Conservation (phyloP, 129 eudicot species). For the sunflower (Helianthus annuus) region DNA sequence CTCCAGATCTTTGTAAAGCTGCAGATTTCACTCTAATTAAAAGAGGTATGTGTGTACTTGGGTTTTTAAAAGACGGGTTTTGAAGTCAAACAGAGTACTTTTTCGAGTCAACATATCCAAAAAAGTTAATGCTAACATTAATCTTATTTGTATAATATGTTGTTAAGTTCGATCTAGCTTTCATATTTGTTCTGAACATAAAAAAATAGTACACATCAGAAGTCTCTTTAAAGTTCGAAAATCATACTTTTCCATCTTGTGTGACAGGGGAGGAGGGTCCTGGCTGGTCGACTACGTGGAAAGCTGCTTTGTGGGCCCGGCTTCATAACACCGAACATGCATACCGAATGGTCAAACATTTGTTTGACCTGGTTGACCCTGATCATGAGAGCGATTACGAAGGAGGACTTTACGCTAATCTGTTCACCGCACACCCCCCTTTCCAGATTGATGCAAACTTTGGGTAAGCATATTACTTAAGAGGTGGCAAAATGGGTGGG, state of each 20-base stretch:
- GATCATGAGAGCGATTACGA: slow-evolving; percentile 60
- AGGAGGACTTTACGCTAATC: slow-evolving; percentile 88
- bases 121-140: background rate
- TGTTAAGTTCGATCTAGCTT: slow-evolving; percentile 8
- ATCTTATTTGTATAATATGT: background rate
- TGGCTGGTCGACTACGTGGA: slow-evolving; percentile 98
- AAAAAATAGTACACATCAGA: background rate
- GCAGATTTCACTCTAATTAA: slow-evolving; percentile 55
- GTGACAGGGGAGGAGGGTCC: slow-evolving; percentile 86
- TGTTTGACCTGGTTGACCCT: slow-evolving; percentile 83
- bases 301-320: slow-evolving; percentile 85
- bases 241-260: background rate
- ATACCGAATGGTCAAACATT: slow-evolving; percentile 81
- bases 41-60: slow-evolving; percentile 50
- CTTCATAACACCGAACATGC: slow-evolving; percentile 75
- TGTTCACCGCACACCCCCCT: slow-evolving; percentile 92
- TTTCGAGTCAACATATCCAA: background rate
- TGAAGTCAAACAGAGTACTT: background rate
- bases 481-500: background rate
- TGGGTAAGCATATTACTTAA: slow-evolving; percentile 47
- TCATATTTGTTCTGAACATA: background rate
- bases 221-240: background rate
- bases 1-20: slow-evolving; percentile 87
- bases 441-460: slow-evolving; percentile 96
- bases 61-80: background rate